phyloP scores from a whole-genome alignment of 163 green algal genomes.

The Scenedesmus sp. region DNA sequence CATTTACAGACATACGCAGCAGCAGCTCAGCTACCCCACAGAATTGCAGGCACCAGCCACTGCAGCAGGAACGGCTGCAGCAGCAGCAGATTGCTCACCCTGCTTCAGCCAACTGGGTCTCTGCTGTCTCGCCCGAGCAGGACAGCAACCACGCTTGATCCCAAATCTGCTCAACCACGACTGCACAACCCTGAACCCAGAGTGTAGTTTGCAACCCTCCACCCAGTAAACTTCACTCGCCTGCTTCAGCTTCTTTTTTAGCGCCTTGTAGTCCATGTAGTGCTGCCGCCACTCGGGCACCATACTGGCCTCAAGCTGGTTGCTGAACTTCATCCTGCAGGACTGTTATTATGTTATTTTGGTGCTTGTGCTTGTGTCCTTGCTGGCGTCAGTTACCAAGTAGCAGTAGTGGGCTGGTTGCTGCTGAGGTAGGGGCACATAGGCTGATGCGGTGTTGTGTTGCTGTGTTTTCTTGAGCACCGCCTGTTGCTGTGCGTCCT shows the following conservation, averaged over 20 bases:
- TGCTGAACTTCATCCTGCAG: slow-evolving; percentile 38
- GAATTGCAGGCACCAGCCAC: no score
- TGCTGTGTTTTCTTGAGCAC: neutral
- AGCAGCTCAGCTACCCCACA: no score
- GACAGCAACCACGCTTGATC: no score
- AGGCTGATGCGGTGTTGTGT: neutral
- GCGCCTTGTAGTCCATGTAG: slow-evolving; percentile 57
- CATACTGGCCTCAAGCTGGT: neutral
- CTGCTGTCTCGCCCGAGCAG: no score
- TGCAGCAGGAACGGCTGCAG: no score
- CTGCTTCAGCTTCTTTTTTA: slow-evolving; percentile 58
- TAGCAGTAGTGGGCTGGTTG: neutral
- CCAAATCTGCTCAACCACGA: no score
- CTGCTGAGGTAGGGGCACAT: neutral
- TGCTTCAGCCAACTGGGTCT: no score
- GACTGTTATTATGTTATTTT: neutral
- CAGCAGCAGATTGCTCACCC: no score
- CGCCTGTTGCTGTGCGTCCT: no score
- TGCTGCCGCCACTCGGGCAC: slow-evolving; percentile 31
- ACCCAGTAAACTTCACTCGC: slow-evolving; percentile 17
- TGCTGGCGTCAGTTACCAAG: neutral
- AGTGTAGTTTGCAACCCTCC: no score
- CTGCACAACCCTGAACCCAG: no score
- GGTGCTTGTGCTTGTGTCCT: neutral
- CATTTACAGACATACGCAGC: no score